These are phyloP conservation scores for Capsella rubella DNA, from an alignment of 441 rosid species.

Conservation along the genomic window DNA sequence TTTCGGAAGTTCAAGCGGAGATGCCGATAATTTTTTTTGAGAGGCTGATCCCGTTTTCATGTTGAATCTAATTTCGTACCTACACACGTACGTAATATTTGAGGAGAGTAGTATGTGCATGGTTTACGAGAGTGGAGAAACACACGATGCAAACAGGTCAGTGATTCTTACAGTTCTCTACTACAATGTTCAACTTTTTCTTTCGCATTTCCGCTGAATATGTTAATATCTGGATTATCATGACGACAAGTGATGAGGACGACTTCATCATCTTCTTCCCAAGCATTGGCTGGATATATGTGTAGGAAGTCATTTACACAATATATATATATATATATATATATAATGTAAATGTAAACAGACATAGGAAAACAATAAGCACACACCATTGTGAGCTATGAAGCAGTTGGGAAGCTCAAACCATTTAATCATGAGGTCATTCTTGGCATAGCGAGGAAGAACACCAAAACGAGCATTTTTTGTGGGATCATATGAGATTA, in stretches of 20 bases:
- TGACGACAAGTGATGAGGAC: constrained; percentile 89
- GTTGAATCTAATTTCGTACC: constrained; percentile 97
- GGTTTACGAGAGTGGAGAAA: constrained; percentile 14
- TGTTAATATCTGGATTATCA: constrained; percentile 79
- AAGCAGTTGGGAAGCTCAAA: constrained; percentile 99
- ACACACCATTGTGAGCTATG: constrained; percentile 90
- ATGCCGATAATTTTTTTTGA: constrained; percentile 77
- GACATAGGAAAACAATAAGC: constrained; percentile 22
- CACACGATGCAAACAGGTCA: constrained; percentile 7
- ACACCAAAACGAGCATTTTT: constrained; percentile 92
- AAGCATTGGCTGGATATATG: constrained; percentile 73
- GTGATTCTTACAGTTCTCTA: constrained; percentile 73
- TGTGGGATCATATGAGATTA: constrained; percentile 78
- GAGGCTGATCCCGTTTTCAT: constrained; percentile 85
- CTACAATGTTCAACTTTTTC: constrained; percentile 73
- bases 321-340: no score
- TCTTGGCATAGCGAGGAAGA: constrained; percentile 88
- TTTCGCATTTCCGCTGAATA: constrained; percentile 73
- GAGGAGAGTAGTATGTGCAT: constrained; percentile 17
- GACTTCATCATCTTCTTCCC: constrained; percentile 97
- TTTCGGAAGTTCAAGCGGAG: constrained; percentile 91
- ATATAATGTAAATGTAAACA: constrained; percentile 13
- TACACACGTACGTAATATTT: constrained; percentile 43
- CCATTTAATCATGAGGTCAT: constrained; percentile 87
- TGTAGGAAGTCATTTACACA: constrained; percentile 21